Evolutionary conservation across 1,284 basidiomycete genomes (phyloP), one percentile per base, ranked within the genome.

Genomic region (Pisolithus thermaeus): DNA sequence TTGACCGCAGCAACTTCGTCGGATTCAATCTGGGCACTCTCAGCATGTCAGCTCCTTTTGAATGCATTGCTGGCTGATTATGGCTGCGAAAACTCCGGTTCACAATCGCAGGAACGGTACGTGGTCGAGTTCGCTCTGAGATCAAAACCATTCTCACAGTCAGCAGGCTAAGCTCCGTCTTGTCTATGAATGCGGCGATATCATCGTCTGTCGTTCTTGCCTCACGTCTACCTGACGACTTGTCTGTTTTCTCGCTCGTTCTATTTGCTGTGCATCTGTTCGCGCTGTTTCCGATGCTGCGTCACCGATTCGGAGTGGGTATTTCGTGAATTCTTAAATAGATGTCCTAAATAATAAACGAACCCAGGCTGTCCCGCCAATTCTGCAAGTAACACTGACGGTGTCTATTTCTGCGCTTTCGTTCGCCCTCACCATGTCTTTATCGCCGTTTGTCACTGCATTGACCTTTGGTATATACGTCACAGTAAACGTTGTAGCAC

Each of bases 11-110:
- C 95, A 7, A 98, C 95, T 0, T 97, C 96, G 18, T 90, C 87
- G 12, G 97, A 99, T 67, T 94, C 92, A 25, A 97, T 98, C 59
- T 98, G 94, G 93, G 95, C 95, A 7, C 72, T 98, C 43, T 83
- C 91, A 44, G 79, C 80, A 12, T 71, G 72, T 57, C 73, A 92
- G 32, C 83, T 89, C 60, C 68, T 75, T 39, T 68, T 86, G 39
- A 83, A 85, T 62, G 70, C 81, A 4, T 69, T 86, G 36, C 66
- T 91, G 11, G 83, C 82, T 3, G 86, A 91, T 67, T 90, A 88
- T 61, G 65, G 77, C 65, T 60, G 68, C 54, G 61, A 61, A 43
- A 60, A 60, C 44, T 58, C 62, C 43, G 59, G 61, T 20, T 61
- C 63, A 46, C 62, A 65, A 30, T 62, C 63, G 38, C 72, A 70